phyloP scores from a whole-genome alignment of 352 stramenopile genomes.

The Blastocystis sp. region DNA sequence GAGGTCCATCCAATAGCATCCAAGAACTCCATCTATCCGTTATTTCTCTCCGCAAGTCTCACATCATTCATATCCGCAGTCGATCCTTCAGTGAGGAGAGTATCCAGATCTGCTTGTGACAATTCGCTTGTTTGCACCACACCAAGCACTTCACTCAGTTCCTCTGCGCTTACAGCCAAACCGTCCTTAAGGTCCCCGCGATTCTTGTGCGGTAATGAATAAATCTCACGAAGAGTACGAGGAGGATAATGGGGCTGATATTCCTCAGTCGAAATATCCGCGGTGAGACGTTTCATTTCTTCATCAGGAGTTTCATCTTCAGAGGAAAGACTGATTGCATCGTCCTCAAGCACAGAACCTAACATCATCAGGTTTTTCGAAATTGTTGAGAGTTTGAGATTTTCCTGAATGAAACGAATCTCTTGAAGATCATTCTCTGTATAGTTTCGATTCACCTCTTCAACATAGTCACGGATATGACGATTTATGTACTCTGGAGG shows the following conservation, averaged over 20 bases:
- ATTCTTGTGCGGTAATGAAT: conserved; percentile 55
- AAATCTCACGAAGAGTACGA: conserved; percentile 41
- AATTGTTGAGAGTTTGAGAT: neutral
- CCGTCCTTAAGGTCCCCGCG: conserved; percentile 50
- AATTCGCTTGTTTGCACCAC: neutral
- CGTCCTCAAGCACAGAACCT: conserved; percentile 25
- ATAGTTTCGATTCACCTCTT: neutral
- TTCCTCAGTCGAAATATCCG: neutral
- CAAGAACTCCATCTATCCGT: conserved; percentile 27
- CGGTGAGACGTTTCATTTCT: neutral
- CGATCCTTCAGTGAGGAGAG: neutral
- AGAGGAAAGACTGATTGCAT: neutral
- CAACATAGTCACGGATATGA: neutral
- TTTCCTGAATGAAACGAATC: neutral
- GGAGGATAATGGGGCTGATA: conserved; percentile 18
- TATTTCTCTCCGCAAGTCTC: neutral
- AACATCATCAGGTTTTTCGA: conserved; percentile 43
- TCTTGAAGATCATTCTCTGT: neutral
- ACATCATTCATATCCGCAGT: conserved; percentile 14
- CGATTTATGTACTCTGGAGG: conserved; percentile 30
- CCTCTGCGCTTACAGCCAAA: neutral
- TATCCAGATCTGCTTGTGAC: neutral
- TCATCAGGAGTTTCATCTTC: neutral
- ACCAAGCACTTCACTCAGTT: neutral
- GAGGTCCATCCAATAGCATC: conserved; percentile 39